phyloP scores from a whole-genome alignment of 257 asterid genomes.

The Plantago major region DNA sequence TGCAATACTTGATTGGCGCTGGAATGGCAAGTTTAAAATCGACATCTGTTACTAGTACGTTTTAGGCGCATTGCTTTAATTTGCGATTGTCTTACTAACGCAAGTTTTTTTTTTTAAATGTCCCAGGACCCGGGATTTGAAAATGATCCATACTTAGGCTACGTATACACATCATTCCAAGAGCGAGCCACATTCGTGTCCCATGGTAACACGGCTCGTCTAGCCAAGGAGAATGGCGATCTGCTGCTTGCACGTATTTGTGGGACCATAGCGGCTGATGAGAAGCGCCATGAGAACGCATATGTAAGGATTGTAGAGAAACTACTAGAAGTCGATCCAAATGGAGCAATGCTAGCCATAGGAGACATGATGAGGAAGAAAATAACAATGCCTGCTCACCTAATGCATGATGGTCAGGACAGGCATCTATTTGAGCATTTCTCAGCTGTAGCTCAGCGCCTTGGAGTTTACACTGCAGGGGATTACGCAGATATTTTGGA shows the following conservation, averaged over 20 bases:
- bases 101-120: too few species aligned
- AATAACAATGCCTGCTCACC: background rate
- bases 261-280: background rate
- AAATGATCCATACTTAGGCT: too few species aligned
- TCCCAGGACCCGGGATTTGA: too few species aligned
- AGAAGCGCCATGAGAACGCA: background rate
- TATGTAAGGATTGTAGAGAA: background rate
- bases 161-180: background rate
- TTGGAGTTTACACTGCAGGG: background rate
- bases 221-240: background rate
- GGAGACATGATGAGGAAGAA: background rate
- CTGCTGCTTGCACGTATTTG: background rate
- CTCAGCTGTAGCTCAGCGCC: conserved; percentile 1
- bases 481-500: background rate
- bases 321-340: background rate
- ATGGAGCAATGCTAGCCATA: background rate
- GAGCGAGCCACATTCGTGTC: background rate
- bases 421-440: background rate
- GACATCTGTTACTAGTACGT: too few species aligned
- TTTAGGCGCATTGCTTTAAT: too few species aligned
- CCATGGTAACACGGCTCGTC: background rate
- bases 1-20: too few species aligned
- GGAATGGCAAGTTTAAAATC: too few species aligned
- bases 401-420: background rate
- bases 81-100: too few species aligned